Conservation (phyloP, 306 rosid species). For the Citrullus colocynthis region DNA sequence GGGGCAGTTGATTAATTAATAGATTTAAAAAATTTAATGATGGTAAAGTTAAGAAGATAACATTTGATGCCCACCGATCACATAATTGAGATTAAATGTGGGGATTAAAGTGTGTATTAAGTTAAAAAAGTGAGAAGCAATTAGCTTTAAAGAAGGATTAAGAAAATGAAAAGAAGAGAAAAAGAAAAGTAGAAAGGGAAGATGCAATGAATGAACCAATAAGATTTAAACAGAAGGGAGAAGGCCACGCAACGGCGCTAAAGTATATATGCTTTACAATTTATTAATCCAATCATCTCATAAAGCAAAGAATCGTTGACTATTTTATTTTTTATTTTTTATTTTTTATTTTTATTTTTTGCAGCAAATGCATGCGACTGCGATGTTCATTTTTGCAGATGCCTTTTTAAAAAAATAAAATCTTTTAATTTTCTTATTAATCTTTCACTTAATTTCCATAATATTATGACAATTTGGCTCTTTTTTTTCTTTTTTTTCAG, state of each 20-base stretch:
- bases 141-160: neutral
- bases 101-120: neutral
- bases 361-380: conserved; percentile 3
- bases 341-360: neutral
- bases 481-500: no score
- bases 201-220: conserved; percentile 25
- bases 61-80: neutral
- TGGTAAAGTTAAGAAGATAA: neutral
- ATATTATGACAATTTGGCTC: neutral
- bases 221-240: conserved; percentile 19
- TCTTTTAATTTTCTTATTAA: neutral
- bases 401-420: neutral
- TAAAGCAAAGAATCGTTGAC: conserved; percentile 18
- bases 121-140: neutral
- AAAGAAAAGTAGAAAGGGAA: neutral
- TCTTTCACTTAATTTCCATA: neutral
- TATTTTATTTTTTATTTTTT: neutral
- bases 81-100: neutral
- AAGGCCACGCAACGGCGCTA: conserved; percentile 37
- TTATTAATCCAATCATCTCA: conserved; percentile 18
- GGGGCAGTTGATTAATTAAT: neutral
- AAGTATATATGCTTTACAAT: conserved; percentile 66
- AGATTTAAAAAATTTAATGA: no score
- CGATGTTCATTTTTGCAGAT: neutral
- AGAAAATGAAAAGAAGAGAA: no score